Evolutionary conservation across 1,284 basidiomycete species (phyloP), one percentile per base, ranked within the genome.

Genomic region (Sporisorium sorghi): DNA sequence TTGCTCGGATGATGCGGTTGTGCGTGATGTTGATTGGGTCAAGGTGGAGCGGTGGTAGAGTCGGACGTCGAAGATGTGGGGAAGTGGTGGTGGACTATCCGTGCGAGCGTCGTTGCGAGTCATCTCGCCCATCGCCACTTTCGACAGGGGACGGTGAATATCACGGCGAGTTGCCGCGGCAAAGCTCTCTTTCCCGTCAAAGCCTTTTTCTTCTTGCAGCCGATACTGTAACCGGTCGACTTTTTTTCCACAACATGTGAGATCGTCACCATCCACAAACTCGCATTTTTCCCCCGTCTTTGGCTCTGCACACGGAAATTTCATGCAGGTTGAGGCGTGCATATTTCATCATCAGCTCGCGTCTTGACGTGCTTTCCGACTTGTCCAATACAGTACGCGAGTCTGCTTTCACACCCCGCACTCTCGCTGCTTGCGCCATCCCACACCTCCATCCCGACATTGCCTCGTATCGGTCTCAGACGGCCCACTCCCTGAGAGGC

Each of bases 311-410:
- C n/a, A n/a, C n/a, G n/a, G n/a, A n/a, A n/a, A n/a, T n/a, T n/a
- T n/a, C n/a, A n/a, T n/a, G n/a, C n/a, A n/a, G n/a, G n/a, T n/a
- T n/a, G n/a, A n/a, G n/a, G n/a, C n/a, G n/a, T 40, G 37, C 37
- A 17, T 37, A 69, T 69, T 59, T 63, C 60, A 69, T 63, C 67
- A 69, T 69, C 60, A 21, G 28, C 35, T 42, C 35, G 42, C 57
- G 40, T 63, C 57, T n/a, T 69, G 67, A 63, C 57, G 60, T 69
- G 67, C 67, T 68, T 19, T 11, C 14, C 6, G 21, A 43, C 43
- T n/a, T 42, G 47, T 42, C 59, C 60, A 69, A 69, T 69, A 57
- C n/a, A n/a, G n/a, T n/a, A n/a, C n/a, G 28, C 26, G n/a, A 44
- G 23, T 8, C 2, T 8, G 33, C 46, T 33, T 39, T 11, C 23